These are phyloP conservation scores for Malus domestica DNA, from an alignment of 306 rosid species.

Conservation along the genomic window ASM211411v1 NC_041797.1:12717001-12717500, in stretches of 20 bases:
- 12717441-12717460: constrained; percentile 79
- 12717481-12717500: constrained; percentile 70
- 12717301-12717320: neutral
- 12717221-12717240: neutral
- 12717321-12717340: neutral
- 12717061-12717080: constrained; percentile 81
- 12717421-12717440: constrained; percentile 90
- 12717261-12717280: too few relatives aligned
- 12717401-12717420: constrained; percentile 33
- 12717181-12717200: neutral
- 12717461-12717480: constrained; percentile 81
- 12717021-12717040: constrained; percentile 45
- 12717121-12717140: constrained; percentile 66
- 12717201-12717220: neutral
- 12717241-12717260: neutral
- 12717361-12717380: neutral
- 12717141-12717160: neutral
- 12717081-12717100: constrained; percentile 74
- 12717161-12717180: neutral
- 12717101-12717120: constrained; percentile 85
- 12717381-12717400: neutral
- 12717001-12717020: neutral
- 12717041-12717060: constrained; percentile 83
- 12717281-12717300: neutral
- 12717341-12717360: neutral